Evolutionary conservation across 169 alveolate genomes (phyloP), one percentile per base, ranked within the genome.

Genomic region (Cryptosporidium felis): DNA sequence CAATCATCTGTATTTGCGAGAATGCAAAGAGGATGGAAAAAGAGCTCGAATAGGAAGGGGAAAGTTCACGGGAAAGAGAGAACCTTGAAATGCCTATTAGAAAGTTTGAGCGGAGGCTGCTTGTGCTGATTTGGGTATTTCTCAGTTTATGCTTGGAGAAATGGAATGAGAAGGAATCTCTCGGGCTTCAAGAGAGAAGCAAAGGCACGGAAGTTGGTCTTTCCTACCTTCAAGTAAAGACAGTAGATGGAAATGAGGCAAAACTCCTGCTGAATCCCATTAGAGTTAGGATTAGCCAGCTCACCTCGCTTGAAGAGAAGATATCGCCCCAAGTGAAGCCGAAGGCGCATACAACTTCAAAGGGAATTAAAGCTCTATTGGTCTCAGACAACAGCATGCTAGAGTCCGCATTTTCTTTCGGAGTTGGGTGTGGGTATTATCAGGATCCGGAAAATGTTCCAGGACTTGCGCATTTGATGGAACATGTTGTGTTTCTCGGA

Each of bases 391-490:
- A n/a, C 1, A 56, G 62, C 21, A 53, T 56, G 65, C 14, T 49
- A 4, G 85, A 74, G 42, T 49, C 85, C 6, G 85, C 85, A 9
- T 74, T 74, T 74, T 49, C 85, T 21, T 74, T 53, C 56, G 65
- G 74, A 10, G 21, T 74, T 51, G 85, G 85, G 1, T 74, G 85
- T 18, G 85, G 85, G 26, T 74, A 53, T 56, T 74, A 74, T 41
- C 85, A 74, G 38, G 85, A 74, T 58, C 85, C 85, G 21, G 74
- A 74, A 21, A 49, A 53, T 41, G 32, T 74, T 10, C 62, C 66
- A 53, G 85, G 85, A 2, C 28, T 74, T 18, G 85, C 85, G 14
- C 85, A 74, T 38, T 56, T 74, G 30, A 74, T 74, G 85, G 85
- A 74, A 26, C 85, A 74, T 36, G 85, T 74, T 12, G 61, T 45